Base-by-base conservation (phyloP, 2,329 filamentous ascomycete genomes). In the Ascosphaera acerosa region DNA sequence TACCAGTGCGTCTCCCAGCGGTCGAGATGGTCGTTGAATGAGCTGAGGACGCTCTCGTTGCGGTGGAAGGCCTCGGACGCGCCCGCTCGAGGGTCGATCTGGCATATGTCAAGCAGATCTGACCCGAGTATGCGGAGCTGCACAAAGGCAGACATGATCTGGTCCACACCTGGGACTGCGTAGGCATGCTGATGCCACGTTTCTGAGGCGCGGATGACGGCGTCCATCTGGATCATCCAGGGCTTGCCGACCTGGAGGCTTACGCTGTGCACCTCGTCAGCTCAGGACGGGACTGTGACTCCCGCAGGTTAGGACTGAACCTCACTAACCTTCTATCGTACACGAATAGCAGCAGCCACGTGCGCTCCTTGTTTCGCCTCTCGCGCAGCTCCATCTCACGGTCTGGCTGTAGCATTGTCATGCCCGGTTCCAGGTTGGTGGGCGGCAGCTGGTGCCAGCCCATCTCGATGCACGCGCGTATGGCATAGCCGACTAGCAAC, bases 201-300 rank as follows among this genome's bases (percentile, higher is more conserved):
- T 12, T 47, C 45, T 4, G 45, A 39, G n/a, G 49, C 46, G 16
- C 46, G 44, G 29, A 55, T 50, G 30, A 55, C 45, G 10, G 45
- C 41, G 25, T 42, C 49, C 9, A 47, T 41, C 19, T 53, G 50
- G 15, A 55, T 53, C 53, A 56, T 57, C 41, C 47, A 54, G 0
- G 53, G 52, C 30, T 51, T 54, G 3, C 52, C 53, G 1, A 51
- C 45, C 34, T 56, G 53, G 3, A 55, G 33, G 27, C 52, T 55
- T 27, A 55, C 46, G 32, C 52, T 55, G 17, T 3, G 33, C 15
- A 22, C 22, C 29, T 10, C 10, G 6, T 7, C 3, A 34, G 26
- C 14, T 18, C 29, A 10, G 30, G 32, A n/a, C 31, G 32, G 31
- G 22, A 6, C 18, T 25, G 23, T n/a, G n/a, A n/a, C n/a, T n/a